phyloP scores from a whole-genome alignment of 148 eudicot genomes.

The Chenopodium formosanum region DNA sequence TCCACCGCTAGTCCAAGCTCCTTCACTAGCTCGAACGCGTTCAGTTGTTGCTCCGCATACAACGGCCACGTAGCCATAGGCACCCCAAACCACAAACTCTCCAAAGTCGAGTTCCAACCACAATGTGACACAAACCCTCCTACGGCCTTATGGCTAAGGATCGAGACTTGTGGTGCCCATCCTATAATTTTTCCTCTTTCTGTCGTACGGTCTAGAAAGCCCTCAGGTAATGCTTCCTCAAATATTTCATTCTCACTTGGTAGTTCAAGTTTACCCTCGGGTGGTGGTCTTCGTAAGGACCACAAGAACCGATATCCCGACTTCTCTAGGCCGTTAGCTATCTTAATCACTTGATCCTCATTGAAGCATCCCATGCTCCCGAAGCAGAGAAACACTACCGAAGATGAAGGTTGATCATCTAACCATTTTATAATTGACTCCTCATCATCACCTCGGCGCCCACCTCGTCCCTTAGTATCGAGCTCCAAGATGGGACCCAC shows the following conservation, averaged over 20 bases:
- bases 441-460: not conserved
- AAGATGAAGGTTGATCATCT: slow-evolving; percentile 42
- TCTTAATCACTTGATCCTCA: slow-evolving; percentile 41
- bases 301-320: slow-evolving; percentile 41
- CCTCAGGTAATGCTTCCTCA: slow-evolving; percentile 32
- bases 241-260: not conserved
- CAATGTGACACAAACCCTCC: slow-evolving; percentile 36
- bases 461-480: slow-evolving; percentile 2
- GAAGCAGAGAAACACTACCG: slow-evolving; percentile 58
- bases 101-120: slow-evolving; percentile 31
- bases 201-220: slow-evolving; percentile 24
- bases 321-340: slow-evolving; percentile 48
- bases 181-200: slow-evolving; percentile 31
- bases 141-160: slow-evolving; percentile 22
- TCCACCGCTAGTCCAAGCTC: slow-evolving; percentile 29
- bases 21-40: slow-evolving; percentile 30
- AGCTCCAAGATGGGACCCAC: slow-evolving; percentile 53
- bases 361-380: slow-evolving; percentile 55
- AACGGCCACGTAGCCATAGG: slow-evolving; percentile 31
- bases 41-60: slow-evolving; percentile 29
- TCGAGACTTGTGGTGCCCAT: slow-evolving; percentile 34
- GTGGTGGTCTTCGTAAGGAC: slow-evolving; percentile 26
- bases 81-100: slow-evolving; percentile 27
- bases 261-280: not conserved
- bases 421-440: slow-evolving; percentile 46